Evolutionary conservation across 257 asterid genomes (phyloP), one percentile per base, ranked within the genome.

Genomic region (Nicotiana obtusifolia): DNA sequence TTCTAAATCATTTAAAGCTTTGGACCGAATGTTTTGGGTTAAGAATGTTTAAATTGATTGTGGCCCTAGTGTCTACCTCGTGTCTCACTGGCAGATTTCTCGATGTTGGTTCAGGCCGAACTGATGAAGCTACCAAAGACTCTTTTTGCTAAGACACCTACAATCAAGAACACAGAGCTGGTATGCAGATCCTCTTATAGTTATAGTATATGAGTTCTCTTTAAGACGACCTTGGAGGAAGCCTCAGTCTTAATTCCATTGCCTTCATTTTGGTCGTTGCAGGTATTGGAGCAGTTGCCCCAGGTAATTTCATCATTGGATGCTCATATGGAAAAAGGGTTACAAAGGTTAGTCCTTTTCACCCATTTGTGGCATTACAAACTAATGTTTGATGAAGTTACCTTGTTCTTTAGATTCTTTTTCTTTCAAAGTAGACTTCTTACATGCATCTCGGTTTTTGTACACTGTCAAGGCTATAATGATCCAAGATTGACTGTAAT

Each of bases 251-350:
- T n/a, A n/a, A n/a, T n/a, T 64, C n/a, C 82, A 47, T 64, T 56
- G 37, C 52, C 81, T 69, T 67, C 22, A 65, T 80, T 35, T 41
- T 31, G n/a, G 79, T 82, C 79, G 59, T 75, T 82, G 67, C 87
- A 92, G 95, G 90, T 83, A 30, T 85, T 94, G 86, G 91, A 91
- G 84, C 97, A 92, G 90, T 81, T 94, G 94, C 97, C 98, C 82
- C 92, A 19, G 77, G 90, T 91, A 64, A 86, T 92, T 85, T 94
- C 97, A 41, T 86, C 94, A 47, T 73, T 94, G 84, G 98, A 94
- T 90, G 91, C 92, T 68, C 95, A 91, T 47, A 88, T 91, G 88
- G 97, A 94, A 47, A 83, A 88, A 82, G 97, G 93, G 37, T 82
- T 94, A 47, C 91, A 89, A 76, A 88, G 97, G 98, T 94, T 68